These are phyloP conservation scores for Pogostemon cablin DNA, from an alignment of 257 asterid species.

Conservation along the genomic window DNA sequence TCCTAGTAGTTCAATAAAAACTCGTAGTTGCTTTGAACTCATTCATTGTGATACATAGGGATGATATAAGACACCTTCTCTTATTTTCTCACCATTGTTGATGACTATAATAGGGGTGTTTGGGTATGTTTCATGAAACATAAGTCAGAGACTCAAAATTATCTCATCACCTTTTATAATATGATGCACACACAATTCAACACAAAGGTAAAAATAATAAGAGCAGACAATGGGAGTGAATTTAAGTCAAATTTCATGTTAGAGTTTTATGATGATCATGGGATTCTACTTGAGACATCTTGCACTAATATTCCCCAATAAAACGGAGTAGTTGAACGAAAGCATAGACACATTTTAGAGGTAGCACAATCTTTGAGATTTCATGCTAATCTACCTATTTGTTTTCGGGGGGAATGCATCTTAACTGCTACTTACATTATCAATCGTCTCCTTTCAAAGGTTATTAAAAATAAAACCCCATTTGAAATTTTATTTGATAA, in stretches of 20 bases:
- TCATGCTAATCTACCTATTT: neutral
- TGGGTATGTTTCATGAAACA: neutral
- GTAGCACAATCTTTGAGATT: neutral
- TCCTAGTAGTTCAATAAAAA: neutral
- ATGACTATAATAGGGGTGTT: neutral
- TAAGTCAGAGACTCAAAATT: neutral
- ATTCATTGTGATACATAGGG: neutral
- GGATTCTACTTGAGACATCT: neutral
- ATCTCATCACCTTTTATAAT: neutral
- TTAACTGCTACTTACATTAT: neutral
- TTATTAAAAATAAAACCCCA: neutral
- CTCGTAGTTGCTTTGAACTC: neutral
- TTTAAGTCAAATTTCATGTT: neutral
- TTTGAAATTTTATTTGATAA: neutral
- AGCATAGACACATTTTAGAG: neutral
- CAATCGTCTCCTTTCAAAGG: neutral
- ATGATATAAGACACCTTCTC: neutral
- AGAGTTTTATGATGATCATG: neutral
- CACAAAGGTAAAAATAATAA: neutral
- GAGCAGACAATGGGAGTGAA: neutral
- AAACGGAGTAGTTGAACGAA: neutral
- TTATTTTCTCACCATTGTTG: neutral
- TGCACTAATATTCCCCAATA: neutral
- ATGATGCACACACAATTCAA: neutral
- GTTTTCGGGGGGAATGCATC: neutral